Conservation (phyloP, 345 rosid species). For the Lumnitzera racemosa region DNA sequence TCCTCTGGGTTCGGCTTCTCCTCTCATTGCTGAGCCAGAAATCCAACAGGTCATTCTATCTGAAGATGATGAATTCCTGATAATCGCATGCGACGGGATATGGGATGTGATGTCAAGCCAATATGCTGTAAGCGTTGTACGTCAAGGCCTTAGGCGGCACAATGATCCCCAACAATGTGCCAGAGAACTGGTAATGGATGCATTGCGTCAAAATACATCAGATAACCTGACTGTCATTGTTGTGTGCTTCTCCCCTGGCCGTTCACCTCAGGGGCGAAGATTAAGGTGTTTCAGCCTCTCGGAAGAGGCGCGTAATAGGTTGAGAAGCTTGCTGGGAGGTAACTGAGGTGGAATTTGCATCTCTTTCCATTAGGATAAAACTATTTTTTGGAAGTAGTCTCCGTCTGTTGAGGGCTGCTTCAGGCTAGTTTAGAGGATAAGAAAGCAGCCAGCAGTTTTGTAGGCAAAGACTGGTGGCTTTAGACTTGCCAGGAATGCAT, state of each 20-base stretch:
- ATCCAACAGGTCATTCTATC: background rate
- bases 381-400: too few species aligned
- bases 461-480: too few species aligned
- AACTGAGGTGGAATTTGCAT: too few species aligned
- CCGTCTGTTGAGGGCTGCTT: too few species aligned
- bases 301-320: background rate
- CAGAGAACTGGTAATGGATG: slow-evolving; percentile 6
- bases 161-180: slow-evolving; percentile 10
- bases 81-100: slow-evolving; percentile 7
- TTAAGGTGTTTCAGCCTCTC: slow-evolving; percentile 6
- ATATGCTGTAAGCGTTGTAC: slow-evolving; percentile 6
- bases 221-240: slow-evolving; percentile 7
- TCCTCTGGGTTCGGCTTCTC: slow-evolving; percentile 2
- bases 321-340: slow-evolving; percentile 4
- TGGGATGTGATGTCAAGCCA: slow-evolving; percentile 16
- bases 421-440: too few species aligned
- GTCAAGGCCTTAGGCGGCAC: slow-evolving; percentile 5
- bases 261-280: background rate
- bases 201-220: background rate
- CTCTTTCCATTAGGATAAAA: too few species aligned
- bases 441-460: too few species aligned
- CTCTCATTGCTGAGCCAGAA: slow-evolving; percentile 10
- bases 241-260: slow-evolving; percentile 7
- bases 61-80: slow-evolving; percentile 10
- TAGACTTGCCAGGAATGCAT: too few species aligned